Base-by-base conservation (phyloP, 805 yeast species). In the Nakazawaea holstii region DNA sequence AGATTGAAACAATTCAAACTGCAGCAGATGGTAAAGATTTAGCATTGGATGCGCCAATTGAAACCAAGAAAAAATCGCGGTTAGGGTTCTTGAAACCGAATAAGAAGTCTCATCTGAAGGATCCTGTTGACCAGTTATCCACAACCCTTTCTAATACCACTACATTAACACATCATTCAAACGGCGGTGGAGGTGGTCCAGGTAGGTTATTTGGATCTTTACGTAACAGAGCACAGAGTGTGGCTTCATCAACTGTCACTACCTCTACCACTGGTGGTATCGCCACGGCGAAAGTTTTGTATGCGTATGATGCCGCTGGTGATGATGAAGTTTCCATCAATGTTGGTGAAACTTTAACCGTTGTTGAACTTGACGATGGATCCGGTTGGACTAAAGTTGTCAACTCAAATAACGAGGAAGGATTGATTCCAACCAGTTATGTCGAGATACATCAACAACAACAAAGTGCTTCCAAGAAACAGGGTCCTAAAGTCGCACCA, bases 391-490 rank as follows among this genome's bases (percentile, higher is more conserved):
- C 95, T 1, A 66, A 69, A 54, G 79, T 90, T 8, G 55, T 55
- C n/a, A 69, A 72, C n/a, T 53, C 68, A 2, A 59, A 62, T 20
- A 75, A 76, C 5, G 62, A 63, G 8, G 68, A 67, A 37, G 99
- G 99, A 0, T 70, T 91, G 35, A 97, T 91, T 4, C 99, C 99
- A 2, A 80, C 95, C 0, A 67, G 86, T 0, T 92, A 92, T 60
- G 64, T 91, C 6, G 81, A 82, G 52, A 61, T 82, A 1, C 52
- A 60, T 52, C 39, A 39, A 59, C 45, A 41, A 49, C 51, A 14
- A 39, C 39, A 13, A 37, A 20, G 24, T 5, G 24, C 24, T 20
- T 43, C 52, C 24, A 49, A 73, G 55, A 77, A 75, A 51, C 73
- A 77, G 50, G 91, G 91, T 0, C 95, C 96, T 0, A 76, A 82